These are phyloP conservation scores for Colletotrichum sp. DNA, from an alignment of 2,329 filamentous ascomycete genomes.

Conservation along the genomic window DNA sequence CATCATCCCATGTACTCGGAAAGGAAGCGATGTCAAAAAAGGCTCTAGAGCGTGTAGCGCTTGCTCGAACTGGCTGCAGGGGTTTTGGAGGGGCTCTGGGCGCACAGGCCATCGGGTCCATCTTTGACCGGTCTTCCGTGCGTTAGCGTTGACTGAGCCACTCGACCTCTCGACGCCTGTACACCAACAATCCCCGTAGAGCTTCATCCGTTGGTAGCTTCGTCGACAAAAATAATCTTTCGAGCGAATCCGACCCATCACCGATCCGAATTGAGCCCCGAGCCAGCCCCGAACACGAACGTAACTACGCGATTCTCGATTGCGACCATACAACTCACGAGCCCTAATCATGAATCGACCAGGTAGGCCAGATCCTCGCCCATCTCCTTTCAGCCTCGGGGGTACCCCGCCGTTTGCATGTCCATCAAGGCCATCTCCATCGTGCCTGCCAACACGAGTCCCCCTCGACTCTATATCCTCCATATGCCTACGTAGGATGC, in stretches of 20 bases:
- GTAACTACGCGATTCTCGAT: conserved; percentile 16
- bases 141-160: conserved; percentile 15
- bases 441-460: neutral
- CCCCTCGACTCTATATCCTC: neutral
- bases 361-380: conserved; percentile 49
- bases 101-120: conserved; percentile 24
- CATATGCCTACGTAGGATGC: neutral
- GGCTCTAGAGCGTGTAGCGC: conserved; percentile 1
- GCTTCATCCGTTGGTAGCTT: conserved; percentile 17
- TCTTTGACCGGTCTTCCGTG: conserved; percentile 22
- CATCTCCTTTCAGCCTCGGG: conserved; percentile 20
- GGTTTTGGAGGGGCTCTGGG: conserved; percentile 13
- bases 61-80: neutral
- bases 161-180: conserved; percentile 12
- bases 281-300: conserved; percentile 12
- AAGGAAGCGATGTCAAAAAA: conserved; percentile 18
- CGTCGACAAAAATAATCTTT: conserved; percentile 1
- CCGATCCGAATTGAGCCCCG: conserved; percentile 15
- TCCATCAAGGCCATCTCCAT: conserved; percentile 6
- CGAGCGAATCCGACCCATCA: conserved; percentile 17
- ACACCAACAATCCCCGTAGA: conserved; percentile 18
- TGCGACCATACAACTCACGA: conserved; percentile 5
- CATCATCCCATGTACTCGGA: conserved; percentile 13
- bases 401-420: conserved; percentile 19
- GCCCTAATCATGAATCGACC: conserved; percentile 61